Percentiles rank a stretch among this genome's conserved stretches.
These are phyloP conservation scores for Leptomonas pyrrhocoris DNA, from an alignment of 208 protist species.

Conservation along the genomic window DNA sequence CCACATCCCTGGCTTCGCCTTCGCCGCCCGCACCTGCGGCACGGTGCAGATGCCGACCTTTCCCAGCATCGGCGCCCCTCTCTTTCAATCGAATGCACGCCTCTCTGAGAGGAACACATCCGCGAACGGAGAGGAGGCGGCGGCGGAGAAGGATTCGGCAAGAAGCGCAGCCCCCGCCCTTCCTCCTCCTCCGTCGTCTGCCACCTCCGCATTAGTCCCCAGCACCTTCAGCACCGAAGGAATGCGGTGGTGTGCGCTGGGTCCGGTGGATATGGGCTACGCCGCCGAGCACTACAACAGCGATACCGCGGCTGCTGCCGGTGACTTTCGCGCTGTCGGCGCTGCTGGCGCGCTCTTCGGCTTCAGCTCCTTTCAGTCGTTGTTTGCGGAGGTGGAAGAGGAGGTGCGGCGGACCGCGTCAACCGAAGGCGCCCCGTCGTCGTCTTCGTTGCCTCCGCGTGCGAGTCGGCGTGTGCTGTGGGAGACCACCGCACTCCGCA, in stretches of 20 bases:
- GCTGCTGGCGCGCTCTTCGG: constrained; percentile 20
- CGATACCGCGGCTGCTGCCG: constrained; percentile 17
- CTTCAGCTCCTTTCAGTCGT: constrained; percentile 25
- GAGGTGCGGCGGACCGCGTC: neutral
- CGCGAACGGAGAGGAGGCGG: neutral
- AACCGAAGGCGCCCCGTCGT: neutral
- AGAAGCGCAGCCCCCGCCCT: neutral
- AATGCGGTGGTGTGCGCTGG: constrained; percentile 41
- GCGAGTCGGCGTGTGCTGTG: constrained; percentile 9
- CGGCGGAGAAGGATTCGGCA: neutral
- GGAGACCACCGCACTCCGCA: constrained; percentile 30
- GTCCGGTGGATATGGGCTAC: constrained; percentile 60
- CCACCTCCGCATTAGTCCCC: constrained; percentile 4
- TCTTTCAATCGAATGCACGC: neutral
- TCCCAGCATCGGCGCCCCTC: neutral
- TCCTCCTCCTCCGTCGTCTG: neutral
- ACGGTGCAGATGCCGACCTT: constrained; percentile 1
- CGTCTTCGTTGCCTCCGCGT: neutral
- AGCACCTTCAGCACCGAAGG: constrained; percentile 16
- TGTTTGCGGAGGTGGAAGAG: constrained; percentile 23
- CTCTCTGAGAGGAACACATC: too few relatives aligned
- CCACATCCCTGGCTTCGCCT: neutral
- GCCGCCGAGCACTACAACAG: constrained; percentile 55
- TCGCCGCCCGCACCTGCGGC: constrained; percentile 15
- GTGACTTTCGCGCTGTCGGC: constrained; percentile 23